Evolutionary conservation across 345 rosid species (phyloP).

Genomic region (Pugionium cornutum): DNA sequence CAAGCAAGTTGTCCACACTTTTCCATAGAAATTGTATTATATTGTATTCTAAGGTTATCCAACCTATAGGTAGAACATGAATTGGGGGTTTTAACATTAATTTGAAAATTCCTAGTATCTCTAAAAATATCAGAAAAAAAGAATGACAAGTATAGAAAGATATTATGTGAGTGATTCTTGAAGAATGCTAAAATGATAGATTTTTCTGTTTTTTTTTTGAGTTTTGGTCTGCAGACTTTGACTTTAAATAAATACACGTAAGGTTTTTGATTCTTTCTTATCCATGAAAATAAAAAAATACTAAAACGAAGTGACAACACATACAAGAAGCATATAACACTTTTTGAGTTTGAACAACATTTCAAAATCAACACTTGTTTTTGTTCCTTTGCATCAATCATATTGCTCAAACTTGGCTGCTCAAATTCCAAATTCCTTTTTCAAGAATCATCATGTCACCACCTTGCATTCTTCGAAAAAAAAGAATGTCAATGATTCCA

Average conservation of each 20-base stretch:
- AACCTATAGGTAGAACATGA: background rate
- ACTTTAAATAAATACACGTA: constrained; percentile 24
- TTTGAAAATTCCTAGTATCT: background rate
- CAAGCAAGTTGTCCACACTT: background rate
- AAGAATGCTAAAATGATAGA: constrained; percentile 1
- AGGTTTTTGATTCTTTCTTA: constrained; percentile 32
- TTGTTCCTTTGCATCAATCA: constrained; percentile 33
- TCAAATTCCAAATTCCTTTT: constrained; percentile 25
- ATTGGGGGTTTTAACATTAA: background rate
- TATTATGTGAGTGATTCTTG: constrained; percentile 19
- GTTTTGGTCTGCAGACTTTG: constrained; percentile 27
- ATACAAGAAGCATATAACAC: constrained; percentile 33
- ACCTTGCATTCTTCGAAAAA: constrained; percentile 19
- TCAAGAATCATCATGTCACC: constrained; percentile 37
- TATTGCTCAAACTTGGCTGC: constrained; percentile 35
- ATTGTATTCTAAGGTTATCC: background rate
- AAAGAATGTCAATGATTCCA: constrained; percentile 44
- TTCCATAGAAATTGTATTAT: background rate
- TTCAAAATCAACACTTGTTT: constrained; percentile 20
- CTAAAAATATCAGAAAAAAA: background rate
- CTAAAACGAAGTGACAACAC: constrained; percentile 16
- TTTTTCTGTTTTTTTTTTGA: constrained; percentile 9
- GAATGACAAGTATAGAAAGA: constrained; percentile 26
- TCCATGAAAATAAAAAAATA: constrained; percentile 15
- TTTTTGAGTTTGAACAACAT: constrained; percentile 20